These are phyloP conservation scores for Cinchona pubescens DNA, from an alignment of 257 asterid species.

Conservation along the genomic window DNA sequence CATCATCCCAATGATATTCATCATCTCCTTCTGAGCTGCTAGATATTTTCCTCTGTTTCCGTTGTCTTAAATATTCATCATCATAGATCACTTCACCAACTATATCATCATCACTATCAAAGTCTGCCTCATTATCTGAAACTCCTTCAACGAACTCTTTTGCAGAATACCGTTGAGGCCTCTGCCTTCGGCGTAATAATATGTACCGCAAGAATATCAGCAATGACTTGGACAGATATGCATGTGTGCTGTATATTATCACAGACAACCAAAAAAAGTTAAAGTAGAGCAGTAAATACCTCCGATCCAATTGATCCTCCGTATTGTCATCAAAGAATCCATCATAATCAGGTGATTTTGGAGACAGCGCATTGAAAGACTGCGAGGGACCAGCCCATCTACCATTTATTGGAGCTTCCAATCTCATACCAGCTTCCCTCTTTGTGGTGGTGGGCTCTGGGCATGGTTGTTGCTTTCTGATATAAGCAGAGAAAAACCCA, in stretches of 20 bases:
- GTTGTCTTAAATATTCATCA: slow-evolving; percentile 70
- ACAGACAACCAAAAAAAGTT: slow-evolving; percentile 1
- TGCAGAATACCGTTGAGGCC: slow-evolving; percentile 75
- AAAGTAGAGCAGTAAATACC: slow-evolving; percentile 39
- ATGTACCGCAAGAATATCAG: slow-evolving; percentile 18
- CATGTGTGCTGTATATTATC: neutral
- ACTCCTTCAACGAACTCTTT: slow-evolving; percentile 65
- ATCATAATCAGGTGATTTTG: slow-evolving; percentile 56
- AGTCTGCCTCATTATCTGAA: slow-evolving; percentile 72
- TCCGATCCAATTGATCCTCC: slow-evolving; percentile 55
- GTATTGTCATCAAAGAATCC: slow-evolving; percentile 49
- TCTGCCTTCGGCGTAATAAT: slow-evolving; percentile 82
- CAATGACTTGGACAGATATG: neutral
- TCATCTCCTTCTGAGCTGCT: slow-evolving; percentile 95
- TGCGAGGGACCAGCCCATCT: slow-evolving; percentile 66
- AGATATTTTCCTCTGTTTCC: slow-evolving; percentile 57
- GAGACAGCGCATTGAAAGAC: slow-evolving; percentile 49
- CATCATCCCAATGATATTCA: slow-evolving; percentile 74
- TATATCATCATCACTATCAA: slow-evolving; percentile 86
- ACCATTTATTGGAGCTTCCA: slow-evolving; percentile 62
- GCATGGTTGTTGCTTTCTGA: slow-evolving; percentile 61
- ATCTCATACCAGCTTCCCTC: slow-evolving; percentile 45
- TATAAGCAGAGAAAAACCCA: slow-evolving; percentile 10
- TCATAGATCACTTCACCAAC: slow-evolving; percentile 95
- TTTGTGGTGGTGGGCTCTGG: slow-evolving; percentile 55